Conservation (phyloP, 768 basidiomycete species). For the Solioccasus polychromus region DNA sequence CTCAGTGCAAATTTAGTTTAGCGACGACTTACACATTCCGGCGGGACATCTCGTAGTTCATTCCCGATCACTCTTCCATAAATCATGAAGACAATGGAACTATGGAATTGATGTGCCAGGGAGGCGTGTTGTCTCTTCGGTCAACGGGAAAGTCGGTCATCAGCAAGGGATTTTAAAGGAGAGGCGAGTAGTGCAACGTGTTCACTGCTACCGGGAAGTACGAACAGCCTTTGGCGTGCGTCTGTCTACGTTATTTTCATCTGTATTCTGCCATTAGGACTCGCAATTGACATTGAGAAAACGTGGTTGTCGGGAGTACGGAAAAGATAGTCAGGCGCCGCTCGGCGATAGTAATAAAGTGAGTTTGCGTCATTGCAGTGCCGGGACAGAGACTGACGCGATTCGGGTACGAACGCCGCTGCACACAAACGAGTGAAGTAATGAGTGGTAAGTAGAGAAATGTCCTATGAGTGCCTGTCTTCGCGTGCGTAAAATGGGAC, state of each 20-base stretch:
- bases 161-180: slow-evolving; percentile 25
- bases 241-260: slow-evolving; percentile 18
- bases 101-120: slow-evolving; percentile 13
- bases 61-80: slow-evolving; percentile 30
- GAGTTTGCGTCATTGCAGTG: slow-evolving; percentile 23
- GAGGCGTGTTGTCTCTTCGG: slow-evolving; percentile 14
- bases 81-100: slow-evolving; percentile 18
- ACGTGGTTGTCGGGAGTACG: slow-evolving; percentile 21
- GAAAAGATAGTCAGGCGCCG: slow-evolving; percentile 6
- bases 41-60: slow-evolving; percentile 31
- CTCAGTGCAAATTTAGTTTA: background rate
- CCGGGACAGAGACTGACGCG: slow-evolving; percentile 8
- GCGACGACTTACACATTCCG: slow-evolving; percentile 23
- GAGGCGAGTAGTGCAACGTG: slow-evolving; percentile 21
- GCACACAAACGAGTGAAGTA: slow-evolving; percentile 6
- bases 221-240: slow-evolving; percentile 25
- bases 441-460: background rate
- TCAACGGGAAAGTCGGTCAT: slow-evolving; percentile 18
- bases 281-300: slow-evolving; percentile 23
- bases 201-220: slow-evolving; percentile 13
- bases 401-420: slow-evolving; percentile 9
- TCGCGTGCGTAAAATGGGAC: too few species aligned
- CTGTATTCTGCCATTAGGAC: slow-evolving; percentile 10
- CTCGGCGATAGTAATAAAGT: slow-evolving; percentile 14
- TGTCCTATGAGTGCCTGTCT: too few species aligned